Evolutionary conservation across 2,329 filamentous ascomycete genomes (phyloP).

Genomic region (Pseudogymnoascus sp.): DNA sequence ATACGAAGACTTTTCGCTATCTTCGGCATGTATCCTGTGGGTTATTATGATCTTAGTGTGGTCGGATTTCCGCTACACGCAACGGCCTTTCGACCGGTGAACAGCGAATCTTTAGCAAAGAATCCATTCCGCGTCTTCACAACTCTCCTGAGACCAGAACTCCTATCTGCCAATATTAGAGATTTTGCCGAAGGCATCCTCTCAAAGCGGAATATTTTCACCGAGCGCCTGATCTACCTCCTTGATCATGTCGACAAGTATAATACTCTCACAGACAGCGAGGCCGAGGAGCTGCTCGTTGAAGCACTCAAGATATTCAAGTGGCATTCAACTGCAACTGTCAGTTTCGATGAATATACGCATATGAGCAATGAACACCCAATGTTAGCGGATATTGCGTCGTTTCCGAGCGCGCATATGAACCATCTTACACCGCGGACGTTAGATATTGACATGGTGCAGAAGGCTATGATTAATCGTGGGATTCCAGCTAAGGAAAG

Average conservation of each 20-base stretch:
- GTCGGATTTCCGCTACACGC: conserved; percentile 45
- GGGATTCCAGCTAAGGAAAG: conserved; percentile 40
- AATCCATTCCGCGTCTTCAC: conserved; percentile 42
- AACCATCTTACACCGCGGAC: conserved; percentile 48
- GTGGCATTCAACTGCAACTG: conserved; percentile 39
- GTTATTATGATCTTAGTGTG: conserved; percentile 44
- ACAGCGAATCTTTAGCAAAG: conserved; percentile 27
- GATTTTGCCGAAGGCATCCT: conserved; percentile 31
- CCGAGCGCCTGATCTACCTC: conserved; percentile 30
- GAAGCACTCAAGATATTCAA: conserved; percentile 41
- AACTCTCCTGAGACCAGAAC: conserved; percentile 35
- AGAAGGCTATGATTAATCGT: conserved; percentile 34
- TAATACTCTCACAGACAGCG: conserved; percentile 22
- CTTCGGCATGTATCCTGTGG: conserved; percentile 42
- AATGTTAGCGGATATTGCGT: conserved; percentile 41
- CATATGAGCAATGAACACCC: conserved; percentile 38
- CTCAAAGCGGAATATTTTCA: conserved; percentile 37
- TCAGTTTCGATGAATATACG: conserved; percentile 36
- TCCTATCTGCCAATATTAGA: conserved; percentile 31
- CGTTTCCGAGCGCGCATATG: conserved; percentile 39
- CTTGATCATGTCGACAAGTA: conserved; percentile 32
- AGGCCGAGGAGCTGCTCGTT: conserved; percentile 34
- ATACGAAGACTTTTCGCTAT: conserved; percentile 39
- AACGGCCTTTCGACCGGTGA: conserved; percentile 42
- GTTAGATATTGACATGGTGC: conserved; percentile 40